Evolutionary conservation across 768 basidiomycete genomes (phyloP), one percentile per base, ranked within the genome.

Genomic region (Auricularia sp.): DNA sequence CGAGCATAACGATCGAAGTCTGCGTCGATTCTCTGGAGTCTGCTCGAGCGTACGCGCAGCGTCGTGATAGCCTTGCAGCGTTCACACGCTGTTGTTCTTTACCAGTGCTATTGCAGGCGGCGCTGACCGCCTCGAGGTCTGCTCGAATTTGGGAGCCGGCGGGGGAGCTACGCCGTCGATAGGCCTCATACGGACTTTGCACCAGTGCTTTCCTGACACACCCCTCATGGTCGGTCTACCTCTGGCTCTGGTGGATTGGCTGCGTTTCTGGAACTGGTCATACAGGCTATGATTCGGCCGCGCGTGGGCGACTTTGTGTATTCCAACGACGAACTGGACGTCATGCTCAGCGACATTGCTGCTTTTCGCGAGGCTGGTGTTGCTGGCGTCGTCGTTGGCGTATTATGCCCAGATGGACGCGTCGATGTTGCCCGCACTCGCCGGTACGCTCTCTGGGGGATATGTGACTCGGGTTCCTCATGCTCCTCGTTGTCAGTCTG

Each of bases 81-180:
- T 61, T 3, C 29, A 61, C 3, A 62, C n/a, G 12, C 39, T 16
- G n/a, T 54, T 51, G 21, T 36, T 67, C 3, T 62, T 29, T 62
- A 62, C 16, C 71, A 91, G 90, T 71, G 88, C 92, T 44, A 77
- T 83, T n/a, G 72, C 76, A 47, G 89, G 83, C 39, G 88, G 89
- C 10, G 87, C 88, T 59, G 79, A 90, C 72, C 81, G 89, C 66
- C 80, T 93, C n/a, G 89, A 91, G 70, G 72, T 92, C 12, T 92
- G 90, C 69, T 81, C 78, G 5, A 88, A 87, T 71, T 77, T 91
- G 21, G 83, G 80, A 3, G 68, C 83, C 34, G 92, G 91, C 29
- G 92, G 92, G 23, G 92, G 92, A 8, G 88, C 85, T 18, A 93
- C 92, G 0, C 91, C 92, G 3, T 88, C 84, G 65, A 67, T 88